Percentiles rank a stretch among this genome's conserved stretches.
Evolutionary conservation across 2,329 filamentous ascomycete genomes (phyloP).

Genomic region (Neonectria neomacrospora): DNA sequence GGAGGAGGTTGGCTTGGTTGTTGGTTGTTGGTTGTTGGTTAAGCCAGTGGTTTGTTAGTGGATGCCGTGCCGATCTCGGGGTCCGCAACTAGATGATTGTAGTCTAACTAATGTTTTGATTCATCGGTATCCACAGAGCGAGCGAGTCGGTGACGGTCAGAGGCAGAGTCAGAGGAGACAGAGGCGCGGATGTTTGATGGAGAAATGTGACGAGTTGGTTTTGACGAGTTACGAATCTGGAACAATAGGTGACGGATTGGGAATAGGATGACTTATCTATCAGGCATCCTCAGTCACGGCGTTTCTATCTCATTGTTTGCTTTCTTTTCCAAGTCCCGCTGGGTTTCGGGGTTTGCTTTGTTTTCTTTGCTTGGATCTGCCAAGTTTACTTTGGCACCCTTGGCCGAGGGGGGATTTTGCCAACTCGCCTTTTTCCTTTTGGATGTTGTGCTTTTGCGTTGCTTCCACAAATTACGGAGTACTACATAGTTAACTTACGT

Average conservation of each 20-base stretch:
- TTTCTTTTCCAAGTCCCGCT: background rate
- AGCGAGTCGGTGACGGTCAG: slow-evolving; percentile 4
- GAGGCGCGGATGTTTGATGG: background rate
- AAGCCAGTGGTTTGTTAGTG: background rate
- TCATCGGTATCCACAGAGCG: slow-evolving; percentile 3
- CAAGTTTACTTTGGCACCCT: background rate
- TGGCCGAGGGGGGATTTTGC: background rate
- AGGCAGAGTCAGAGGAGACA: background rate
- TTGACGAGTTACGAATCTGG: background rate
- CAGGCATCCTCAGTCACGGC: too few relatives aligned
- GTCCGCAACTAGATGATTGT: background rate
- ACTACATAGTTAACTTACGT: too few relatives aligned
- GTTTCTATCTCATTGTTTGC: background rate
- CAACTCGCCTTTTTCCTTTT: background rate
- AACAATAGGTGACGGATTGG: background rate
- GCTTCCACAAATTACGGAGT: background rate
- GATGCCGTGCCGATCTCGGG: slow-evolving; percentile 10
- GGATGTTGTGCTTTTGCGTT: slow-evolving; percentile 1
- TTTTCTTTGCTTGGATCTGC: background rate
- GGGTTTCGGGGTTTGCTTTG: background rate
- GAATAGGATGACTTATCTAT: background rate
- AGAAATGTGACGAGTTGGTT: slow-evolving; percentile 8
- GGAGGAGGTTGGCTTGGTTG: background rate
- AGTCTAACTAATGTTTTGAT: background rate
- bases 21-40: too few relatives aligned